Base-by-base conservation (phyloP, 768 basidiomycete genomes). In the Suillus variegatus region DNA sequence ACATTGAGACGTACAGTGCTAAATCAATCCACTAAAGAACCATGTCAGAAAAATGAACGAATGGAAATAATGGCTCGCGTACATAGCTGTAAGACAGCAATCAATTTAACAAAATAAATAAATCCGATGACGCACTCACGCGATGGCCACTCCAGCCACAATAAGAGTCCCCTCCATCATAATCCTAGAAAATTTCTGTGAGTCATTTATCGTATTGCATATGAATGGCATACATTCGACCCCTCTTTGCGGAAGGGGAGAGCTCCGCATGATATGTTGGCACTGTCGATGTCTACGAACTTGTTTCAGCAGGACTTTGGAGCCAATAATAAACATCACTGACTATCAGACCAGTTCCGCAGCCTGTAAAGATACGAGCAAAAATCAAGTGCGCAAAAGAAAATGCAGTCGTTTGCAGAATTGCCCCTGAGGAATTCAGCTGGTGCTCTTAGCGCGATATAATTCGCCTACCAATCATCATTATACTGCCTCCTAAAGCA, bases 241-340 rank as follows among this genome's bases (percentile, higher is more conserved):
- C 83, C 49, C 83, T 71, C 28, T 75, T 74, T 38, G 80, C 75
- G 0, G 82, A 75, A 22, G 78, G 73, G 0, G 82, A 80, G 64
- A 80, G 81, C 70, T 84, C 82, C 0, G 81, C 78, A 66, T 82
- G 81, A 67, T 81, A 84, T 6, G 78, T 73, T 1, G 83, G 82
- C 0, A 81, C 77, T 2, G 80, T 81, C 4, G 81, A 81, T 5
- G 82, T 82, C 74, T 81, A 65, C 40, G 18, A 28, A 3, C 8
- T 18, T 14, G 2, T 44, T 18, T 40, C 40, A 61, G 46, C 8
- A 28, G 13, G 13, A 60, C 8, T 40, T 35, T 20, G 55, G 32
- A 32, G 32, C 32, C 32, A 18, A 9, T 5, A 8, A 22, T 16
- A 22, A 2, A 18, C 35, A 10, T 7, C 14, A 72, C 75, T 55